Evolutionary conservation across 2,329 filamentous ascomycete genomes (phyloP), one percentile per base, ranked within the genome.

Genomic region (Colletotrichum orbiculare): DNA sequence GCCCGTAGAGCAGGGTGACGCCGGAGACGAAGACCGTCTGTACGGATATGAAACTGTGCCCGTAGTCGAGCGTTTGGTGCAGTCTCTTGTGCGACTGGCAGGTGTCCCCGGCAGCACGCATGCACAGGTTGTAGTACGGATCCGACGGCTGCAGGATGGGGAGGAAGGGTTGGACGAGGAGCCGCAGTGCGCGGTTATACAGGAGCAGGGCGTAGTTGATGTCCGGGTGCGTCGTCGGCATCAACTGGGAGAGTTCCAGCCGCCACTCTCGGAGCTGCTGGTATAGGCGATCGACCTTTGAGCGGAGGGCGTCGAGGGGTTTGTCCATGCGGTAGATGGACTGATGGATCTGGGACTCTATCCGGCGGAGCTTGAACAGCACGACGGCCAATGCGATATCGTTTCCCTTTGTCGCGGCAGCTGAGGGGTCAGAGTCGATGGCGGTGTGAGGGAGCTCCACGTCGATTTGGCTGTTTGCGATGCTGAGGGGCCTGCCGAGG

Each of bases 201-300:
- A 84, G 81, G 10, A 85, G 74, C 68, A 83, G 76, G 1, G 81
- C 77, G 58, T 84, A 83, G 66, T 83, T 80, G 7, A 79, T 71
- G 59, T 82, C 79, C 75, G 78, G 37, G 71, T 82, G 82, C 3
- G 83, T 82, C 3, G 79, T 81, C 2, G 83, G 78, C 3, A 85
- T 75, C 43, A 82, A 87, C 4, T 85, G 82, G 17, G 89, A 73
- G 8, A 83, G 82, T 2, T 87, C 89, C 15, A 86, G 85, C 11
- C 88, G 77, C 74, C 87, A 89, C 61, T 71, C 10, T 66, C 69
- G n/a, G 74, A 85, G 75, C 52, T 80, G 76, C 38, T 77, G 73
- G 50, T 81, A 78, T 1, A 83, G 74, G 6, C 73, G 76, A 65
- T 81, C 78, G 71, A 85, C 80, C 68, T 85, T 84, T 33, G 78